A percentile compares a stretch with the other conserved stretches of the same genome.
Evolutionary conservation across 2,329 filamentous ascomycete genomes (phyloP).

Genomic region (Cordyceps cicadae): DNA sequence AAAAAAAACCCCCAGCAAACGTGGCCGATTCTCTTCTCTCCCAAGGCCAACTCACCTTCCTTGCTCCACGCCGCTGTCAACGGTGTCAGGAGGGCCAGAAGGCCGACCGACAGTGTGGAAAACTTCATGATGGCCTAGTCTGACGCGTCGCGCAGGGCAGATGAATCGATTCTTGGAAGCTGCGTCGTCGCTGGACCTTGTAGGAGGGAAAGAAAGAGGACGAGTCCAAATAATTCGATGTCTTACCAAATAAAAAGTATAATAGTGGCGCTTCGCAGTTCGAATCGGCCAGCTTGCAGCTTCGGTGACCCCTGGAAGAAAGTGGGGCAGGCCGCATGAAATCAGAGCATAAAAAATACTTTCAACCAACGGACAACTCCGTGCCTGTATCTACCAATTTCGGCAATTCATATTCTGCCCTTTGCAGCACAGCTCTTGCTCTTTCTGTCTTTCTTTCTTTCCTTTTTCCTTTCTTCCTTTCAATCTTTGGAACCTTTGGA

Average conservation of each 20-base stretch:
- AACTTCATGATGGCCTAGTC: conserved; percentile 59
- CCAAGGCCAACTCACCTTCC: conserved; percentile 52
- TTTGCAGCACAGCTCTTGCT: no score
- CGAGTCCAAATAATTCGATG: neutral
- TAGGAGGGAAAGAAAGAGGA: neutral
- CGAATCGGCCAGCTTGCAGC: conserved; percentile 8
- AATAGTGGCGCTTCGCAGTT: neutral
- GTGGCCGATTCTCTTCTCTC: conserved; percentile 4
- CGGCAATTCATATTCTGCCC: no score
- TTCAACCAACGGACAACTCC: neutral
- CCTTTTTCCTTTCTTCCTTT: no score
- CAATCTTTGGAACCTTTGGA: no score
- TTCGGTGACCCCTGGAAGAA: conserved; percentile 4
- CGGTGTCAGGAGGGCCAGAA: conserved; percentile 59
- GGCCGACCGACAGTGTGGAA: conserved; percentile 56
- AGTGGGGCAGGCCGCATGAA: neutral
- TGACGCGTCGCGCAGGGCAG: neutral
- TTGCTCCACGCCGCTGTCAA: conserved; percentile 74
- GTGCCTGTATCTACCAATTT: neutral
- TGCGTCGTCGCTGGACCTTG: conserved; percentile 1
- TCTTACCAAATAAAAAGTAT: neutral
- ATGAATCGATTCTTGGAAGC: conserved; percentile 2
- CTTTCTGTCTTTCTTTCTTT: no score
- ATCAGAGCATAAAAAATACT: neutral
- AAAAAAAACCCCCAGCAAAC: neutral